These are phyloP conservation scores for Tylopilus vinaceipallidus DNA, from an alignment of 768 basidiomycete genomes.

Conservation along the genomic window DNA sequence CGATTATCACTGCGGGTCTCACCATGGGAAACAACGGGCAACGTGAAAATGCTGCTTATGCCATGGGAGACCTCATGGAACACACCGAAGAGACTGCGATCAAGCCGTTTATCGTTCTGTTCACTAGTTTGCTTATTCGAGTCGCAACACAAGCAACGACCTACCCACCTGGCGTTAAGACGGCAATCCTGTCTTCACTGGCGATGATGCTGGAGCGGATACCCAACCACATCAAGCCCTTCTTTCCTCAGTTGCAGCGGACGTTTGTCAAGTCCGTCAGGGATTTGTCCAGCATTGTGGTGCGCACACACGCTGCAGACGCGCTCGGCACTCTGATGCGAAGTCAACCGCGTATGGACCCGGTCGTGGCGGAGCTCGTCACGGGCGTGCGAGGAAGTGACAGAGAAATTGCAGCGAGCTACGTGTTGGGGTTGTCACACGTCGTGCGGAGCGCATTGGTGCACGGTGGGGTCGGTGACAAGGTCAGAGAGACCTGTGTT, in stretches of 20 bases:
- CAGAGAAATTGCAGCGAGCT: conserved; percentile 67
- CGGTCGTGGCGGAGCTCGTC: conserved; percentile 88
- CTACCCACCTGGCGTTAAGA: conserved; percentile 91
- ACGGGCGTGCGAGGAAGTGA: conserved; percentile 62
- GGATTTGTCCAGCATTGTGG: conserved; percentile 73
- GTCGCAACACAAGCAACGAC: conserved; percentile 88
- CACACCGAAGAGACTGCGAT: conserved; percentile 80
- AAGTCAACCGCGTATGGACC: conserved; percentile 87
- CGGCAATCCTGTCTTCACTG: conserved; percentile 84
- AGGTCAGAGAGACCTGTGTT: conserved; percentile 66
- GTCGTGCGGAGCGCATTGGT: conserved; percentile 62
- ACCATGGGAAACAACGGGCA: conserved; percentile 94
- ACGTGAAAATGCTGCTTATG: conserved; percentile 92
- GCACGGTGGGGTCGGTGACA: conserved; percentile 72
- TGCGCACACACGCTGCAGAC: conserved; percentile 78
- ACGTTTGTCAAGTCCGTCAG: conserved; percentile 93
- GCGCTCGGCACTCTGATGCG: conserved; percentile 90
- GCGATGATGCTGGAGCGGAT: conserved; percentile 83
- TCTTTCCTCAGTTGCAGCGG: conserved; percentile 96
- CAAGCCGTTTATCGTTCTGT: conserved; percentile 93
- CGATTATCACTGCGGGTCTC: conserved; percentile 88
- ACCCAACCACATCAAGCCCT: conserved; percentile 89
- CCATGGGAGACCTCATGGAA: conserved; percentile 94
- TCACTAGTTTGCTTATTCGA: conserved; percentile 94
- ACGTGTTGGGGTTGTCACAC: conserved; percentile 71